These are phyloP conservation scores for Cladobotryum mycophilum DNA, from an alignment of 2,329 filamentous ascomycete genomes.

Conservation along the genomic window DNA sequence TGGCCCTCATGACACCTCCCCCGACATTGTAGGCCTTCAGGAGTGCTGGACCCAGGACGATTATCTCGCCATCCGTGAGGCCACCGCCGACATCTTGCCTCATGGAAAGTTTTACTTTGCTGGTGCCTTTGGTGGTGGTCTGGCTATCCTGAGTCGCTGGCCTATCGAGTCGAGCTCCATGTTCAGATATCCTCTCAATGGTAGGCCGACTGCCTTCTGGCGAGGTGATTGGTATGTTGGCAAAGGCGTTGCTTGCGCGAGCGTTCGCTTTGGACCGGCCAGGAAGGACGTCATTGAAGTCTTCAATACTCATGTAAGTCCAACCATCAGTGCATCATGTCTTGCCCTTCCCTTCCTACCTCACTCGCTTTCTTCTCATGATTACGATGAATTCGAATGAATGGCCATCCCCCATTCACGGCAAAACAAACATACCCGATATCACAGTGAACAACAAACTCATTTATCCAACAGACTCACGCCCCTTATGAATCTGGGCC, in stretches of 20 bases:
- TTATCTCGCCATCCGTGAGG: slow-evolving; percentile 69
- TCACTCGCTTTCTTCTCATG: neutral
- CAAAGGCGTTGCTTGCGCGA: slow-evolving; percentile 83
- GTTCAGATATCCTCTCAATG: slow-evolving; percentile 84
- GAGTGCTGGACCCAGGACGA: slow-evolving; percentile 90
- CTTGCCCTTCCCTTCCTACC: neutral
- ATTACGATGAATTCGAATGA: neutral
- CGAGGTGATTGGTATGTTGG: slow-evolving; percentile 95
- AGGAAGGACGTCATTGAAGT: slow-evolving; percentile 70
- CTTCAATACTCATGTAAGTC: slow-evolving; percentile 78
- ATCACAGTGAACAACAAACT: neutral
- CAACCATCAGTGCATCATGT: neutral
- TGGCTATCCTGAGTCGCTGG: slow-evolving; percentile 87
- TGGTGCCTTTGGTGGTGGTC: slow-evolving; percentile 81
- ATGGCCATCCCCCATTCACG: too few relatives aligned
- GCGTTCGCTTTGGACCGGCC: slow-evolving; percentile 63
- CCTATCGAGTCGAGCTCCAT: slow-evolving; percentile 86
- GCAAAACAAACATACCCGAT: neutral
- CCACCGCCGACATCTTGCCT: slow-evolving; percentile 69
- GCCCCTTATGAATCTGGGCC: slow-evolving; percentile 78
- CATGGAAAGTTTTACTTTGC: slow-evolving; percentile 90
- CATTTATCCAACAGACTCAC: slow-evolving; percentile 48
- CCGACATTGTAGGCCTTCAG: slow-evolving; percentile 86
- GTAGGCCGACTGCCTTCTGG: slow-evolving; percentile 87
- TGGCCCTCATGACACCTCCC: slow-evolving; percentile 63